A percentile compares a stretch with the other conserved stretches of the same genome.
These are phyloP conservation scores for Botrytis cinerea DNA, from an alignment of 2,329 filamentous ascomycete species.

Conservation along the genomic window DNA sequence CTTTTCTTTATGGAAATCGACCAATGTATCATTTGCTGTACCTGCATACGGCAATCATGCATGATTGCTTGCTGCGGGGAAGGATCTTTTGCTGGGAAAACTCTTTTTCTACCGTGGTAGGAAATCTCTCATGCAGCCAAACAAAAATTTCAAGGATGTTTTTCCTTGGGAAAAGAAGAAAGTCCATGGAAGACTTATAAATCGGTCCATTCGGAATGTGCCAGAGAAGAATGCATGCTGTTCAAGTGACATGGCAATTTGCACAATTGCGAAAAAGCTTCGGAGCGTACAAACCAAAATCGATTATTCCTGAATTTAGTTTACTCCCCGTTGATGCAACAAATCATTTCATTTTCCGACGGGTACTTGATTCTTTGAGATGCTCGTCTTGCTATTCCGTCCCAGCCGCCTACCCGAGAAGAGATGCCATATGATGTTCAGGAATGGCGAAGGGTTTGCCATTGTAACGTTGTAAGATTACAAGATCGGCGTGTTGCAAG, in stretches of 20 bases:
- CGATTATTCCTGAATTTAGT: background rate
- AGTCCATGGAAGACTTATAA: background rate
- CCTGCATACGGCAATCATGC: conserved; percentile 1
- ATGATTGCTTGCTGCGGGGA: background rate
- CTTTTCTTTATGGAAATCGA: background rate
- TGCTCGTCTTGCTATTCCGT: background rate
- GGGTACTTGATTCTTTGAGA: background rate
- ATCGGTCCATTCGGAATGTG: background rate
- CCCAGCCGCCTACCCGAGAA: background rate
- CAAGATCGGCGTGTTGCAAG: background rate
- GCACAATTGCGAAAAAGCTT: background rate
- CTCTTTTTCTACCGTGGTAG: background rate
- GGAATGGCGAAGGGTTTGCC: background rate
- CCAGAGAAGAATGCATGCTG: background rate
- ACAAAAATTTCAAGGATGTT: background rate
- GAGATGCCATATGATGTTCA: background rate
- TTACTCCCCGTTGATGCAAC: background rate
- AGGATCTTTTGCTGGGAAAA: background rate
- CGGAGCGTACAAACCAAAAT: background rate
- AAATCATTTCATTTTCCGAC: background rate
- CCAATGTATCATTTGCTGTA: conserved; percentile 4
- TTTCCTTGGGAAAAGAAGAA: background rate
- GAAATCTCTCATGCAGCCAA: background rate
- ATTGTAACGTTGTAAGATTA: background rate
- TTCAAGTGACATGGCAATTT: background rate